Base-by-base conservation (phyloP, 2,329 filamentous ascomycete species). In the Ophiostoma sp. region DNA sequence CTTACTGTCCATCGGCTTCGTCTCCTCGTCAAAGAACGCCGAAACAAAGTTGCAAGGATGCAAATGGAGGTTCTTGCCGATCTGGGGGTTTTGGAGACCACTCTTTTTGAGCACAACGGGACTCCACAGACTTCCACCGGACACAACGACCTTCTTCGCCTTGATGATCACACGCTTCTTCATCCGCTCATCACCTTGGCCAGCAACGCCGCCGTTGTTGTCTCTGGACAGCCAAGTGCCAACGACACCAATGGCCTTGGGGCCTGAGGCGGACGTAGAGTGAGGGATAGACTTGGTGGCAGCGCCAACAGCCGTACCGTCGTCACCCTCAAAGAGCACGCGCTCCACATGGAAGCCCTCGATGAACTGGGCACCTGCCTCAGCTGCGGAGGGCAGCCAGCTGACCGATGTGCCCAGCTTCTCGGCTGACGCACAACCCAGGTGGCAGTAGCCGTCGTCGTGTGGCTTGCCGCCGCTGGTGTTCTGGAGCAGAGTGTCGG, bases 131-230 rank as follows among this genome's bases (percentile, higher is more conserved):
- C 92, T 89, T 4, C 95, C 95, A 31, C 88, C 88, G 0, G 93
- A 89, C n/a, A 97, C 82, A 64, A 98, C 88, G 12, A 97, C 92
- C 78, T 90, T 92, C 81, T 93, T 93, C 1, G 94, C 94, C 78
- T 88, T 92, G 78, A 98, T 87, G 55, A 90, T 84, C 8, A 97
- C 85, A 75, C 89, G 86, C 50, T 91, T 87, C 68, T 83, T 86
- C 1, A 78, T 83, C 6, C 88, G 82, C 68, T 84, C 83, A 0
- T 85, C 84, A 7, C 79, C 61, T 4, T 75, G 74, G 0, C 87
- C 87, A 68, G 87, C 83, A 0, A 91, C 83, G 3, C 87, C 86
- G 12, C 91, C 89, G 25, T 87, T 82, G 55, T 84, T 83, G 77
- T 93, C 92, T 74, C 93, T 87, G 0, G 92, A 91, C 2, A 87